Evolutionary conservation across 192 early-diverging fungal genomes (phyloP).

Genomic region (Coemansia sp.): DNA sequence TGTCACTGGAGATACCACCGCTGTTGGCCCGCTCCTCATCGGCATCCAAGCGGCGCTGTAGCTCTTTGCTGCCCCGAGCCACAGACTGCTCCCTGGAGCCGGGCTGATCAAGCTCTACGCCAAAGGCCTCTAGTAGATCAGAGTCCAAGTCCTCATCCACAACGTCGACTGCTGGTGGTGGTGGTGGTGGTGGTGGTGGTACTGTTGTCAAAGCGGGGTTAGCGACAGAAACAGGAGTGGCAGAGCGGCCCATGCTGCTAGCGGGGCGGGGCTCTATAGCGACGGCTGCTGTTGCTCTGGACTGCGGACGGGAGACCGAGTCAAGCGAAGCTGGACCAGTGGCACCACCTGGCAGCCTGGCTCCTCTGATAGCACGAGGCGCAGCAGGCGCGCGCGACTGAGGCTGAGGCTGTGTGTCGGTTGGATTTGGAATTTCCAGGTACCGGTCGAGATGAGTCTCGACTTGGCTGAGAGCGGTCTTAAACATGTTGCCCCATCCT

Average conservation of each 20-base stretch:
- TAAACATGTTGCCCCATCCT: conserved; percentile 69
- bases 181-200: neutral
- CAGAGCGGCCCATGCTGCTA: neutral
- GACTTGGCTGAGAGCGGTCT: conserved; percentile 72
- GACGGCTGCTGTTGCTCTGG: conserved; percentile 14
- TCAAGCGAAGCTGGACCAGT: neutral
- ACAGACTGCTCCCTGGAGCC: conserved; percentile 1
- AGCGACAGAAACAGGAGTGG: neutral
- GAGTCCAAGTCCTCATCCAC: conserved; percentile 37
- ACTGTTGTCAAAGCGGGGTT: neutral
- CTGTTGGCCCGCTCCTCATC: neutral
- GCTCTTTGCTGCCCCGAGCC: neutral
- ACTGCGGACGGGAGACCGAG: neutral
- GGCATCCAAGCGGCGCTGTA: neutral
- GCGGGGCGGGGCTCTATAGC: neutral
- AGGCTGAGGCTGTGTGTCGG: conserved; percentile 5
- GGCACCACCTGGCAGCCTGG: neutral
- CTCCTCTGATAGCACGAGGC: conserved; percentile 1
- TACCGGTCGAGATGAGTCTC: conserved; percentile 77
- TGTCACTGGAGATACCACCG: conserved; percentile 6
- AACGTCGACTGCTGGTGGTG: conserved; percentile 8
- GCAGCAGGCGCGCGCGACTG: conserved; percentile 10
- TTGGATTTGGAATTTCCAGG: conserved; percentile 60
- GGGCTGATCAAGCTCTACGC: conserved; percentile 55
- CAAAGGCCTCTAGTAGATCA: conserved; percentile 54